Conservation (phyloP, 257 asterid species). For the Nicotiana noctiflora region DNA sequence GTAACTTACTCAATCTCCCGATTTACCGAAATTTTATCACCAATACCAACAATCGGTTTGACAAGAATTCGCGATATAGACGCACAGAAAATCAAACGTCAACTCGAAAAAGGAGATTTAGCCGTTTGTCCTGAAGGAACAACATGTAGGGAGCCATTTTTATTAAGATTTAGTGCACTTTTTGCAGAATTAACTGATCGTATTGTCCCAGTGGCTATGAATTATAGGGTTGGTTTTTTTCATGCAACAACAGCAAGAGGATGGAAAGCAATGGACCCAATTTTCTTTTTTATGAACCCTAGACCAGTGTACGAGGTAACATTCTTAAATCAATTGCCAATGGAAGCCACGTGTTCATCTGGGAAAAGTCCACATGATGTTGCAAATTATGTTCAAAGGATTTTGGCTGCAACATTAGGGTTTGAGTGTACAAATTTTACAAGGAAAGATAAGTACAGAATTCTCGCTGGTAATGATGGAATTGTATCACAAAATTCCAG, state of each 20-base stretch:
- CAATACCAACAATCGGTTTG: slow-evolving; percentile 15
- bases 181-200: slow-evolving; percentile 29
- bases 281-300: slow-evolving; percentile 35
- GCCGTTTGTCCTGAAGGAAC: slow-evolving; percentile 32
- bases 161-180: slow-evolving; percentile 26
- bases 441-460: slow-evolving; percentile 35
- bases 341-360: slow-evolving; percentile 26
- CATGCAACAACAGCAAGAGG: slow-evolving; percentile 37
- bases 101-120: slow-evolving; percentile 12
- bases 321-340: slow-evolving; percentile 27
- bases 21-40: slow-evolving; percentile 14
- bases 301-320: slow-evolving; percentile 26
- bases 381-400: slow-evolving; percentile 34
- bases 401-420: slow-evolving; percentile 21
- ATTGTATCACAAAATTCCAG: background rate
- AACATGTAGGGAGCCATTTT: slow-evolving; percentile 32
- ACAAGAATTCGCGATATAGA: slow-evolving; percentile 18
- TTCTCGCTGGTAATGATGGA: slow-evolving; percentile 35
- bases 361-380: slow-evolving; percentile 29
- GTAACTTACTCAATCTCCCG: slow-evolving; percentile 25
- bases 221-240: slow-evolving; percentile 12
- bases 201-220: slow-evolving; percentile 29
- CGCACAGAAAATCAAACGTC: slow-evolving; percentile 13
- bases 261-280: slow-evolving; percentile 33
- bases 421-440: slow-evolving; percentile 32